phyloP scores from a whole-genome alignment of 768 basidiomycete species.

The Sporobolomyces roseus region DNA sequence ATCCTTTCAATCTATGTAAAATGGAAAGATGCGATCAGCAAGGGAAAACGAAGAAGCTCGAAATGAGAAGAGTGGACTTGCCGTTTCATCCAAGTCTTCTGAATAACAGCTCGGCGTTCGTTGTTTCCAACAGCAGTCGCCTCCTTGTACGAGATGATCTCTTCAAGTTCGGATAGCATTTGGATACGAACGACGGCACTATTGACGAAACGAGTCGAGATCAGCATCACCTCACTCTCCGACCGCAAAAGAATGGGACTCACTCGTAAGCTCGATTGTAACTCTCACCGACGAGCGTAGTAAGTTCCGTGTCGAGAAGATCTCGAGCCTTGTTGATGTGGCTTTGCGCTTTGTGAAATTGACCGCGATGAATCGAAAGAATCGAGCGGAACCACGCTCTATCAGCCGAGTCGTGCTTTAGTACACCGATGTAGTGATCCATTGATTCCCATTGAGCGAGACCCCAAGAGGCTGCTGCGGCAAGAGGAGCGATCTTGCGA shows the following conservation, averaged over 20 bases:
- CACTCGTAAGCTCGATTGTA: slow-evolving; percentile 97
- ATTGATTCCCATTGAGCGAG: slow-evolving; percentile 94
- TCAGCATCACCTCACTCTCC: slow-evolving; percentile 15
- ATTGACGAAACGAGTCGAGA: slow-evolving; percentile 23
- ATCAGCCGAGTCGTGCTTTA: slow-evolving; percentile 90
- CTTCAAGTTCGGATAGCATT: slow-evolving; percentile 96
- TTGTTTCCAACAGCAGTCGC: slow-evolving; percentile 70
- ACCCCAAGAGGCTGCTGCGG: slow-evolving; percentile 95
- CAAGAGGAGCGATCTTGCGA: slow-evolving; percentile 89
- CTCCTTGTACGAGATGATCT: slow-evolving; percentile 95
- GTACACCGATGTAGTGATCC: slow-evolving; percentile 91
- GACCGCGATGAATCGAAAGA: slow-evolving; percentile 89
- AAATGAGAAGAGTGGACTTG: slow-evolving; percentile 46
- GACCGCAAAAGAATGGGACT: slow-evolving; percentile 45
- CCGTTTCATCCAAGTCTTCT: slow-evolving; percentile 98
- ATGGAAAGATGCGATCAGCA: too few species aligned
- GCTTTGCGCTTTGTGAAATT: slow-evolving; percentile 80
- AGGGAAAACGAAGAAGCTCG: too few species aligned
- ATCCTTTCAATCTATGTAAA: slow-evolving; percentile 71
- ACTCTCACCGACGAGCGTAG: slow-evolving; percentile 85
- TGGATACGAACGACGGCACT: slow-evolving; percentile 96
- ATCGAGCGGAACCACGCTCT: slow-evolving; percentile 95
- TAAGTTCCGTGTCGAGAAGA: slow-evolving; percentile 81
- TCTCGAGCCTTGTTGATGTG: slow-evolving; percentile 93
- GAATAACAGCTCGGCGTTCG: slow-evolving; percentile 81